phyloP scores from a whole-genome alignment of 345 rosid genomes.

The Aquilaria sinensis region DNA sequence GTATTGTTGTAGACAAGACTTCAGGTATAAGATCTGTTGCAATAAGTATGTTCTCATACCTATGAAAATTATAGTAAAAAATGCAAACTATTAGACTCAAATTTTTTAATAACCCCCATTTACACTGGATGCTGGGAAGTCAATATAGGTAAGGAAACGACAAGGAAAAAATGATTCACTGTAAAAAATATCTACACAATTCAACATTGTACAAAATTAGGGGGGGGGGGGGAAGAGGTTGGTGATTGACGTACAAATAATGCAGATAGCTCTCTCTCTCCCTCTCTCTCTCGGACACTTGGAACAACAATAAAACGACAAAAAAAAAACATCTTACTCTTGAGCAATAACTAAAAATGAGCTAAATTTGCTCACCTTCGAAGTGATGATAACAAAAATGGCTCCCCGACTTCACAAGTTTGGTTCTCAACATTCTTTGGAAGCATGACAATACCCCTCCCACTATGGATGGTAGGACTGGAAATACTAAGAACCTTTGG shows the following conservation, averaged over 20 bases:
- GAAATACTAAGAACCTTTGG: slow-evolving; percentile 64
- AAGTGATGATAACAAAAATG: slow-evolving; percentile 67
- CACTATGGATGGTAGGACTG: slow-evolving; percentile 57
- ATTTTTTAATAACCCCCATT: neutral
- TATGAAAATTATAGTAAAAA: slow-evolving; percentile 20
- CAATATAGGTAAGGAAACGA: no score
- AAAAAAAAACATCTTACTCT: neutral
- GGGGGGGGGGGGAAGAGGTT: no score
- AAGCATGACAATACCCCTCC: slow-evolving; percentile 48
- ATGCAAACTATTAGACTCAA: slow-evolving; percentile 2
- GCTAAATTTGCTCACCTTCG: slow-evolving; percentile 46
- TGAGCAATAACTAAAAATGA: no score
- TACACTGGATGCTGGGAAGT: neutral
- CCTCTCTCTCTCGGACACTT: no score
- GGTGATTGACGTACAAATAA: no score
- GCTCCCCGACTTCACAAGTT: slow-evolving; percentile 77
- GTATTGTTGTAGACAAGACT: slow-evolving; percentile 63
- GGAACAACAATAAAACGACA: neutral
- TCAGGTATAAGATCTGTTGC: slow-evolving; percentile 88
- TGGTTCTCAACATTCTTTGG: slow-evolving; percentile 66
- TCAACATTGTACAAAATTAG: no score
- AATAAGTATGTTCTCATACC: slow-evolving; percentile 78
- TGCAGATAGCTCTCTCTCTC: no score
- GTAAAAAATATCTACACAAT: no score
- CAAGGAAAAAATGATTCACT: no score